Evolutionary conservation across 306 rosid genomes (phyloP).

Genomic region (Medicago lupulina): DNA sequence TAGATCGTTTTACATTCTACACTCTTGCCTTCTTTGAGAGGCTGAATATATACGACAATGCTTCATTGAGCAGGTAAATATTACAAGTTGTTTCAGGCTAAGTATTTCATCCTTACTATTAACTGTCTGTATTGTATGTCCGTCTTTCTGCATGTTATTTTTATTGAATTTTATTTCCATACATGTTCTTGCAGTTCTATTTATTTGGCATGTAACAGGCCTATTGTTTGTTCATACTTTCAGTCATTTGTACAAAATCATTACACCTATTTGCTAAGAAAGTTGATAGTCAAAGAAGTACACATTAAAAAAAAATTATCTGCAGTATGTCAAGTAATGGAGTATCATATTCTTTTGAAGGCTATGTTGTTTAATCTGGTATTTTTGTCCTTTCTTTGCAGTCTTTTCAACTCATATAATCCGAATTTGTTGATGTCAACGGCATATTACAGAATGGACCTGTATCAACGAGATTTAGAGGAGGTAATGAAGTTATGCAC

Average conservation of each 20-base stretch:
- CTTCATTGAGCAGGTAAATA: slow-evolving; percentile 84
- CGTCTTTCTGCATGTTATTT: slow-evolving; percentile 32
- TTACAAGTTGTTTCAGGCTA: not conserved
- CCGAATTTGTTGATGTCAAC: slow-evolving; percentile 92
- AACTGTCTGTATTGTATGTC: not conserved
- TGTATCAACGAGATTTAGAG: slow-evolving; percentile 75
- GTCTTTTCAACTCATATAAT: slow-evolving; percentile 83
- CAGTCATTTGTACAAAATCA: slow-evolving; percentile 17
- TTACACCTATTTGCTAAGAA: slow-evolving; percentile 25
- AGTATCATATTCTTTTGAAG: slow-evolving; percentile 30
- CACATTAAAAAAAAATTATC: slow-evolving; percentile 19
- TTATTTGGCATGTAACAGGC: slow-evolving; percentile 18
- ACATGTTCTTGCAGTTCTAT: slow-evolving; percentile 23
- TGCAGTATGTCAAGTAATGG: slow-evolving; percentile 25
- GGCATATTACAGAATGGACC: slow-evolving; percentile 82
- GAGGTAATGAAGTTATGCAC: slow-evolving; percentile 58
- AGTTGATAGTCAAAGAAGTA: slow-evolving; percentile 3
- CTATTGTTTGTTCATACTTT: not conserved
- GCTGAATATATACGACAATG: slow-evolving; percentile 91
- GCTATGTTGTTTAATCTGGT: slow-evolving; percentile 35
- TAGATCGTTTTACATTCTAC: slow-evolving; percentile 93
- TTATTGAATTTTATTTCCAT: slow-evolving; percentile 34
- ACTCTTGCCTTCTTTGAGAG: slow-evolving; percentile 93
- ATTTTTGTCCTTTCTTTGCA: slow-evolving; percentile 52
- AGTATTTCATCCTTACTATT: slow-evolving; percentile 15